Evolutionary conservation across 371 early-diverging fungal genomes (phyloP).

Genomic region (Haplosporangium sp.): DNA sequence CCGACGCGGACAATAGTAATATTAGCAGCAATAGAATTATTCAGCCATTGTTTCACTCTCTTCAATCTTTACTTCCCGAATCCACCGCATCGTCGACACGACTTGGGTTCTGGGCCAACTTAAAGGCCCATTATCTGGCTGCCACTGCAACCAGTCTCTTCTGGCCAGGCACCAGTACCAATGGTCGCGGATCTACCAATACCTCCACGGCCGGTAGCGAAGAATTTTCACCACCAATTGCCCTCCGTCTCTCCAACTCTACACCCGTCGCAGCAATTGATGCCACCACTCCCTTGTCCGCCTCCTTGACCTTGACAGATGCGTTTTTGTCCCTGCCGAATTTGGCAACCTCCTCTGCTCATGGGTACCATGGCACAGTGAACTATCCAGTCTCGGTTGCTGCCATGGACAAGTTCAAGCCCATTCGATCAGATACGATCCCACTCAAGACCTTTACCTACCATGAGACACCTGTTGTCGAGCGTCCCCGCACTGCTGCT

Average conservation of each 20-base stretch:
- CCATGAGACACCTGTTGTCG: slow-evolving; percentile 51
- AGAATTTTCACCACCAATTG: slow-evolving; percentile 36
- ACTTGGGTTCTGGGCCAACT: slow-evolving; percentile 52
- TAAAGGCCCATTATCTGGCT: slow-evolving; percentile 49
- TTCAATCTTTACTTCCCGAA: slow-evolving; percentile 48
- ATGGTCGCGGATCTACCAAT: background rate
- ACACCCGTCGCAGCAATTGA: slow-evolving; percentile 37
- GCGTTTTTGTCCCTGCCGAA: slow-evolving; percentile 43
- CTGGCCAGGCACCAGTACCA: slow-evolving; percentile 15
- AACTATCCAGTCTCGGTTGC: slow-evolving; percentile 46
- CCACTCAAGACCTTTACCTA: slow-evolving; percentile 52
- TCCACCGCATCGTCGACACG: slow-evolving; percentile 45
- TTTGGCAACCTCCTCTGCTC: slow-evolving; percentile 29
- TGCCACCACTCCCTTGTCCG: slow-evolving; percentile 31
- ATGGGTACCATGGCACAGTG: slow-evolving; percentile 32
- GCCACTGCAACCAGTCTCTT: slow-evolving; percentile 25
- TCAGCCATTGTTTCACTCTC: slow-evolving; percentile 41
- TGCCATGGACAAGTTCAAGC: slow-evolving; percentile 48
- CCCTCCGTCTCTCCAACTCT: slow-evolving; percentile 38
- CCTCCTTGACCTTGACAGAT: slow-evolving; percentile 34
- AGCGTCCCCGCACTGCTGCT: slow-evolving; percentile 30
- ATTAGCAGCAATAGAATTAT: slow-evolving; percentile 16
- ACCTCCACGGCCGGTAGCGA: slow-evolving; percentile 1
- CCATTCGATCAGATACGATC: slow-evolving; percentile 43
- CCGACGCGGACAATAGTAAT: background rate